Base-by-base conservation (phyloP, 495 filamentous ascomycete genomes). In the Neurospora intermedia region DNA sequence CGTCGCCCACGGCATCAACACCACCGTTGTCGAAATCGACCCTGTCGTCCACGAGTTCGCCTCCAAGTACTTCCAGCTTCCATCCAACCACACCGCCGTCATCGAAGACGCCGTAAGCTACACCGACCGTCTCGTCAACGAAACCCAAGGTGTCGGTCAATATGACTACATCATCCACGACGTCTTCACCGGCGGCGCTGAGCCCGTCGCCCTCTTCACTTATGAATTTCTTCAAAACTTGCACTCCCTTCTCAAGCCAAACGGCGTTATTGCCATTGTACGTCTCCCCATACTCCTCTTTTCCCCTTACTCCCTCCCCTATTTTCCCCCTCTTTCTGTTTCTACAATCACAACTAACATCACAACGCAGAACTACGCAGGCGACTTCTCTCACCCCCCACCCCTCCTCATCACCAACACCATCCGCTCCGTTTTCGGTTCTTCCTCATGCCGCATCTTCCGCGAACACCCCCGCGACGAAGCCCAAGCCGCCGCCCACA, bases 101-200 rank as follows among this genome's bases (percentile, higher is more conserved):
- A 92, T 98, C 75, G 88, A 92, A 73, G 92, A 99, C 76, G 96
- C 95, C 0, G 87, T 93, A 9, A 81, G 83, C 35, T 97, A 94
- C 81, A 92, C 94, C 16, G 82, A 86, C n/a, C 79, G 83, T 16
- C 78, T 84, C 4, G 82, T 84, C 11, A 75, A 77, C 18, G 72
- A 76, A 8, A 73, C 83, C 45, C 69, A 54, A 1, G 74, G 79
- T 4, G 78, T 82, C 42, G 79, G 86, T 18, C 84, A 86, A 48
- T 98, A 91, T 78, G 91, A 97, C 80, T 98, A 97, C 84, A 94
- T 99, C 78, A 85, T 99, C 74, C 96, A 99, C 76, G 96, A 99
- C 77, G 96, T 99, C n/a, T 99, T 99, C 83, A 99, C 96, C 1
- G 96, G 96, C 18, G 96, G 95, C 72, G 94, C 93, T 3, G 96